phyloP scores from a whole-genome alignment of 2,329 filamentous ascomycete species.

The Dothistroma pini region DNA sequence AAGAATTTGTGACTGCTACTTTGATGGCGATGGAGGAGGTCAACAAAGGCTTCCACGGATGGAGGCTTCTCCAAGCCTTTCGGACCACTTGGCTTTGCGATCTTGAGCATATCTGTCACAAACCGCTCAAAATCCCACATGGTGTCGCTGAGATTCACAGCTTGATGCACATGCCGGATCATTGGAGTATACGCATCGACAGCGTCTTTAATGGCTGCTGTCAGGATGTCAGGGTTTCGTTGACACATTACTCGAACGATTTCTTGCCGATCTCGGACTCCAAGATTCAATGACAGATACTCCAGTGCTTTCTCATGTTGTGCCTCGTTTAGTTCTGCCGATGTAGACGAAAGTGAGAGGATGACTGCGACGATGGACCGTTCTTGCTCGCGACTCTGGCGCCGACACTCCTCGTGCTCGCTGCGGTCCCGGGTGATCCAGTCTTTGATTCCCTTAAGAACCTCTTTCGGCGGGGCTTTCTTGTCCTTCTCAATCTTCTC shows the following conservation, averaged over 20 bases:
- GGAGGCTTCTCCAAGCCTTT: slow-evolving; percentile 42
- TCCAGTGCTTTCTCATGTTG: slow-evolving; percentile 65
- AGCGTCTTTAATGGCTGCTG: slow-evolving; percentile 60
- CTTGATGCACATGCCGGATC: slow-evolving; percentile 67
- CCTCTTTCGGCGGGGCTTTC: slow-evolving; percentile 56
- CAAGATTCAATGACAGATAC: slow-evolving; percentile 68
- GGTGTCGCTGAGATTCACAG: slow-evolving; percentile 67
- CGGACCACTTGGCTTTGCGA: slow-evolving; percentile 35
- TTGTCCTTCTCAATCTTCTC: slow-evolving; percentile 63
- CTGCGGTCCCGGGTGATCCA: slow-evolving; percentile 53
- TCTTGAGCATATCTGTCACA: slow-evolving; percentile 66
- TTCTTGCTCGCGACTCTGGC: slow-evolving; percentile 50
- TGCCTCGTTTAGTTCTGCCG: slow-evolving; percentile 50
- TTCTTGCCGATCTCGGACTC: slow-evolving; percentile 68
- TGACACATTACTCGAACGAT: slow-evolving; percentile 65
- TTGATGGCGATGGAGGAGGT: slow-evolving; percentile 62
- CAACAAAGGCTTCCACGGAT: slow-evolving; percentile 68
- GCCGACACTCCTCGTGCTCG: slow-evolving; percentile 58
- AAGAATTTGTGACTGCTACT: slow-evolving; percentile 65
- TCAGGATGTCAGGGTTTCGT: slow-evolving; percentile 68
- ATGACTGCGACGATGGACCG: slow-evolving; percentile 66
- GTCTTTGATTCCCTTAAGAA: slow-evolving; percentile 58
- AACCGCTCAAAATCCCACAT: slow-evolving; percentile 65
- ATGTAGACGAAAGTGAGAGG: slow-evolving; percentile 51
- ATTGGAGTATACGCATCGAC: slow-evolving; percentile 70